phyloP scores from a whole-genome alignment of 2,329 filamentous ascomycete species.

The Clonostachys rhizophaga region DNA sequence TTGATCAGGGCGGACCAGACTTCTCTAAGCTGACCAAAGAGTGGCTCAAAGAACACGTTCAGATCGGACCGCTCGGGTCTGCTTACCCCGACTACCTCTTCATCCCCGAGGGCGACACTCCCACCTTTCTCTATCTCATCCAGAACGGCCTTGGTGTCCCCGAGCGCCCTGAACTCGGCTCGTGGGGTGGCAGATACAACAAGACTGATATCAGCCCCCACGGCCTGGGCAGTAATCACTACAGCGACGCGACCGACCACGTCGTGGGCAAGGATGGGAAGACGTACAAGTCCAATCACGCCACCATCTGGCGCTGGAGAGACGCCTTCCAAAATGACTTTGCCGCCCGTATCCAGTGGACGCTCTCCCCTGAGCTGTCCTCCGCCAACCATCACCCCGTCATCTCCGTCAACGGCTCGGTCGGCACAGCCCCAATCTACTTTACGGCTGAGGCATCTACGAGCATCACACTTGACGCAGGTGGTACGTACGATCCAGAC shows the following conservation, averaged over 20 bases:
- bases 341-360: constrained; percentile 34
- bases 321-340: constrained; percentile 34
- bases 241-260: constrained; percentile 21
- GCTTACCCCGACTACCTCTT: constrained; percentile 41
- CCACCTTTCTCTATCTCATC: constrained; percentile 34
- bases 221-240: constrained; percentile 15
- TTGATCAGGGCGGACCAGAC: constrained; percentile 41
- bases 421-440: constrained; percentile 23
- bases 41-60: constrained; percentile 49
- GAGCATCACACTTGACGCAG: constrained; percentile 35
- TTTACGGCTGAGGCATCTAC: constrained; percentile 31
- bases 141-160: constrained; percentile 29
- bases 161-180: constrained; percentile 39
- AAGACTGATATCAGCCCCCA: constrained; percentile 12
- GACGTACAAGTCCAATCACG: constrained; percentile 17
- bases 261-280: constrained; percentile 10
- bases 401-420: constrained; percentile 25
- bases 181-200: constrained; percentile 43
- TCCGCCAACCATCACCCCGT: constrained; percentile 42
- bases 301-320: constrained; percentile 35
- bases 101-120: constrained; percentile 49
- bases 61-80: constrained; percentile 36
- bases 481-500: constrained; percentile 37
- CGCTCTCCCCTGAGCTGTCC: constrained; percentile 12
- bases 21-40: constrained; percentile 37